phyloP scores from a whole-genome alignment of 805 yeast species.

The Yamadazyma sp. region DNA sequence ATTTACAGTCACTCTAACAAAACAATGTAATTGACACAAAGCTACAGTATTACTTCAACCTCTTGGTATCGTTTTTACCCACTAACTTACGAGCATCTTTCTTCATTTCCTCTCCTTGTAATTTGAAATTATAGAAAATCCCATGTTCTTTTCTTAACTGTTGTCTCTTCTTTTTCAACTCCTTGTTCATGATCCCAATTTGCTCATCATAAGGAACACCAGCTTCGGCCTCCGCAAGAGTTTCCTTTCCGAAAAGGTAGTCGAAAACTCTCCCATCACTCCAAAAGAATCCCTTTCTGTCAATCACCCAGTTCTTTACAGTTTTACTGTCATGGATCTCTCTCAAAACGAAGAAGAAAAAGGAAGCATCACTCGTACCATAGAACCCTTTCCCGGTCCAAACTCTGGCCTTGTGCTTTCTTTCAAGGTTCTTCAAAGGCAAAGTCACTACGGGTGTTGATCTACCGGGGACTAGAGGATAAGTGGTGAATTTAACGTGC shows the following conservation, averaged over 20 bases:
- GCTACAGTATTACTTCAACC: slow-evolving; percentile 7
- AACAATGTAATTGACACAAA: no score
- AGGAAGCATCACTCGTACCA: slow-evolving; percentile 73
- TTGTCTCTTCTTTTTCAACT: slow-evolving; percentile 48
- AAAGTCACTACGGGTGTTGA: slow-evolving; percentile 74
- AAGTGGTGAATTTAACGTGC: slow-evolving; percentile 65
- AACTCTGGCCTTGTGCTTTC: slow-evolving; percentile 63
- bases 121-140: slow-evolving; percentile 57
- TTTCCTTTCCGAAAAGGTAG: slow-evolving; percentile 75
- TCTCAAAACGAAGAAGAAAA: slow-evolving; percentile 71
- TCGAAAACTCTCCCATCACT: slow-evolving; percentile 88
- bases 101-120: slow-evolving; percentile 33
- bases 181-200: slow-evolving; percentile 47
- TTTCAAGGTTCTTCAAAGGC: slow-evolving; percentile 54
- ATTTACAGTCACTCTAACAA: no score
- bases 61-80: slow-evolving; percentile 2
- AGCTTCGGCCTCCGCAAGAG: slow-evolving; percentile 72
- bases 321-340: slow-evolving; percentile 41
- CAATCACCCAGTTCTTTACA: slow-evolving; percentile 69
- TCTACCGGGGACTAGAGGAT: slow-evolving; percentile 71
- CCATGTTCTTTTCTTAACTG: slow-evolving; percentile 57
- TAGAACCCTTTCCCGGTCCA: slow-evolving; percentile 90
- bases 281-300: slow-evolving; percentile 88
- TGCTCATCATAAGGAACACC: slow-evolving; percentile 64
- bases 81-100: slow-evolving; percentile 22